phyloP scores from a whole-genome alignment of 208 protist genomes.

The Trypanosoma rangeli region DNA sequence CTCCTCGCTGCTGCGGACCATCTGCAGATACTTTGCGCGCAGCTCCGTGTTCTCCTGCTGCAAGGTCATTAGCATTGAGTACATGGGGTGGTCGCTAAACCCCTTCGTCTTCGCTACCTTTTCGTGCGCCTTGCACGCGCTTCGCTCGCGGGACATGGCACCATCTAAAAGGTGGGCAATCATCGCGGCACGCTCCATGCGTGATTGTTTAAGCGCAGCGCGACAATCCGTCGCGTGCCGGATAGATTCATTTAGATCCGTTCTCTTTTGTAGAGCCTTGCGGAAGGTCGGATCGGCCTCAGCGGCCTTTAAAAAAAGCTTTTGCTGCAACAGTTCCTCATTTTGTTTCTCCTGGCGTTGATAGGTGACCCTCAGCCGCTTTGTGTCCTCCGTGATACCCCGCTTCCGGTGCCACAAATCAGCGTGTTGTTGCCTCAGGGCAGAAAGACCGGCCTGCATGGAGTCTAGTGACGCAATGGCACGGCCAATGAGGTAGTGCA shows the following conservation, averaged over 20 bases:
- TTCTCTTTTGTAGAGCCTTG: constrained; percentile 12
- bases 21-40: constrained; percentile 17
- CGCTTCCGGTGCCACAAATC: constrained; percentile 11
- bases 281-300: constrained; percentile 22
- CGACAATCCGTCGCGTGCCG: constrained; percentile 1
- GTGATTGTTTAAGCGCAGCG: constrained; percentile 13
- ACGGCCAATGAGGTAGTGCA: constrained; percentile 22
- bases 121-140: not conserved
- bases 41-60: constrained; percentile 25
- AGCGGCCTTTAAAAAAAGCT: constrained; percentile 19
- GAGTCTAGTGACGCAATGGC: constrained; percentile 18
- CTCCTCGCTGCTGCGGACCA: constrained; percentile 34
- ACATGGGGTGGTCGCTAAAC: constrained; percentile 11
- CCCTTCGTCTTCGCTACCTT: not conserved
- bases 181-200: constrained; percentile 12
- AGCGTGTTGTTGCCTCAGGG: constrained; percentile 8
- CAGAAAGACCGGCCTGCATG: constrained; percentile 7
- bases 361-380: constrained; percentile 16
- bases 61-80: constrained; percentile 8
- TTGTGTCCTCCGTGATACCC: constrained; percentile 14
- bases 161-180: constrained; percentile 27
- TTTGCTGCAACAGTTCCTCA: constrained; percentile 23
- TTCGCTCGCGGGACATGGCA: constrained; percentile 2
- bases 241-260: constrained; percentile 11
- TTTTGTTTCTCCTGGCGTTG: constrained; percentile 12